Percentiles rank a stretch among this genome's conserved stretches.
phyloP scores from a whole-genome alignment of 345 rosid genomes.

The Melastoma malabathricum region DNA sequence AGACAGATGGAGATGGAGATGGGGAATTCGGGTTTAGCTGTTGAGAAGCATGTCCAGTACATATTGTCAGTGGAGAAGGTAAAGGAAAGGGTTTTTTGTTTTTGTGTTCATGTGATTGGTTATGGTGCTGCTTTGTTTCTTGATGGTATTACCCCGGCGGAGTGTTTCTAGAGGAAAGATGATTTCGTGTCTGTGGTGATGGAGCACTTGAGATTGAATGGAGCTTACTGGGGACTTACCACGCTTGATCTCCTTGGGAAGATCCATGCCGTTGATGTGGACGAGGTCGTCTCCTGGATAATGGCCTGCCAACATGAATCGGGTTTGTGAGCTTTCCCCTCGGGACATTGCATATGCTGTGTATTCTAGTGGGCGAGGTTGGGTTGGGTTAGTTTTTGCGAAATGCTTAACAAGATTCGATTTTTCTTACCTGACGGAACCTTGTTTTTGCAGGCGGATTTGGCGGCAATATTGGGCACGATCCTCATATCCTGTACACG shows the following conservation, averaged over 20 bases:
- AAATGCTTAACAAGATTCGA: too few relatives aligned
- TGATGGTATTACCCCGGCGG: too few relatives aligned
- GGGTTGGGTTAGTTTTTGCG: too few relatives aligned
- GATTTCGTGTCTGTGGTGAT: constrained; percentile 76
- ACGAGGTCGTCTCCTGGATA: constrained; percentile 62
- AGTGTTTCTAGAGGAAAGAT: constrained; percentile 41
- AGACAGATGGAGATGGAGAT: too few relatives aligned
- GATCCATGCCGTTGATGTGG: constrained; percentile 38
- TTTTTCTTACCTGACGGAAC: too few relatives aligned
- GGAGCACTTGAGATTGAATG: constrained; percentile 88
- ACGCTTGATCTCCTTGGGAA: constrained; percentile 66
- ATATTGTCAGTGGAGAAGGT: too few relatives aligned
- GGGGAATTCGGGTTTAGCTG: too few relatives aligned
- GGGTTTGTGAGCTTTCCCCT: constrained; percentile 22
- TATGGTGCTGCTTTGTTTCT: too few relatives aligned
- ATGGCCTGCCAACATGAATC: constrained; percentile 71
- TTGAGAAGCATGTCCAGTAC: too few relatives aligned
- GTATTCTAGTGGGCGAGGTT: neutral
- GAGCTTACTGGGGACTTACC: constrained; percentile 86
- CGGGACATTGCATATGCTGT: neutral
- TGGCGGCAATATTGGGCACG: constrained; percentile 87
- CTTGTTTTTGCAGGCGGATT: constrained; percentile 55
- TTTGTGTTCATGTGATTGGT: too few relatives aligned
- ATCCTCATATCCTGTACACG: constrained; percentile 66
- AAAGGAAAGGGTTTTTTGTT: too few relatives aligned